These are phyloP conservation scores for Hypoxylon lenormandii DNA, from an alignment of 495 filamentous ascomycete genomes.

Conservation along the genomic window DNA sequence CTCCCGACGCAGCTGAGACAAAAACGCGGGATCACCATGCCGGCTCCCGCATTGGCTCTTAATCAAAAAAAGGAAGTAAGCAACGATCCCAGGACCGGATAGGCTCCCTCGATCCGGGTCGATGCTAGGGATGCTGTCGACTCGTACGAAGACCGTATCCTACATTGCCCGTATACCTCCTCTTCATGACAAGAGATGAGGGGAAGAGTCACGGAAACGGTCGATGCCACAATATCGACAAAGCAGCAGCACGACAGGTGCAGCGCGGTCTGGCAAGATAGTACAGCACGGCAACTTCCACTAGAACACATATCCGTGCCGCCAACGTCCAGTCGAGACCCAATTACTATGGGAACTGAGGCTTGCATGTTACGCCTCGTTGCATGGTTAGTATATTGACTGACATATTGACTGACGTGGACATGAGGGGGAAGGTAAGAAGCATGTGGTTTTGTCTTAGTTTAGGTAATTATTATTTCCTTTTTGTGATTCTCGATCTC, in stretches of 20 bases:
- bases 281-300: background rate
- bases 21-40: background rate
- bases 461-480: no score
- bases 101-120: no score
- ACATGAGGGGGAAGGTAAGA: background rate
- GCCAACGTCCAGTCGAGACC: background rate
- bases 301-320: background rate
- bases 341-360: background rate
- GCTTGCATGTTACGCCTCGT: background rate
- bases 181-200: no score
- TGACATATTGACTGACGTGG: background rate
- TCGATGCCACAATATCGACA: no score
- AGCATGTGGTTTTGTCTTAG: no score
- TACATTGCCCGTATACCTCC: no score
- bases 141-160: no score
- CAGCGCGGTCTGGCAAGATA: background rate
- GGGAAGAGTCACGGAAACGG: no score
- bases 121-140: no score
- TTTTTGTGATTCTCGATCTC: no score
- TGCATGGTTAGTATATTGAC: background rate
- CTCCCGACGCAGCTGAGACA: slow-evolving; percentile 6
- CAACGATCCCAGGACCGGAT: background rate
- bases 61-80: background rate
- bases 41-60: background rate
- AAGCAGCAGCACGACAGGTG: no score